Percentiles rank a stretch among this genome's conserved stretches.
Conservation (phyloP, 805 yeast genomes). For the Yueomyces sinensis region DNA sequence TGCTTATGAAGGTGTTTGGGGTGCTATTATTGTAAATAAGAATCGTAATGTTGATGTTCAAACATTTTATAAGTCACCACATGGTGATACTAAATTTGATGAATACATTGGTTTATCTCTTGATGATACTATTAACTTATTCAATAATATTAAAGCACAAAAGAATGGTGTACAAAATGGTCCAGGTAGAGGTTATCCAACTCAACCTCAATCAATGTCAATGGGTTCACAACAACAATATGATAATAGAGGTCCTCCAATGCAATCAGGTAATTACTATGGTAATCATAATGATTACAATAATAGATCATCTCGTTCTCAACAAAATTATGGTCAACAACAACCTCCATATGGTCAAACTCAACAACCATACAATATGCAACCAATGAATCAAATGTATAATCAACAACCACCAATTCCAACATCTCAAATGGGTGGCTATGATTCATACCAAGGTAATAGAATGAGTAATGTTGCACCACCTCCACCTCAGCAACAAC, state of each 20-base stretch:
- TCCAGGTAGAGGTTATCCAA: conserved; percentile 1
- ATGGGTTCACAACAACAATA: neutral
- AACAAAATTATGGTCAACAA: conserved; percentile 10
- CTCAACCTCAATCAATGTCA: conserved; percentile 1
- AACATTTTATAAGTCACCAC: conserved; percentile 52
- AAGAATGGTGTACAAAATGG: conserved; percentile 5
- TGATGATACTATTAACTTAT: conserved; percentile 43
- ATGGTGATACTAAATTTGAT: conserved; percentile 70
- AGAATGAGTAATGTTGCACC: conserved; percentile 8
- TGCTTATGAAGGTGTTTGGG: conserved; percentile 67
- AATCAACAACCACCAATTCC: conserved; percentile 6
- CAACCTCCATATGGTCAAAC: conserved; percentile 7
- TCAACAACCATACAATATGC: conserved; percentile 10
- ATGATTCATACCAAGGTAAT: conserved; percentile 5
- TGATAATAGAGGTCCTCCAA: neutral
- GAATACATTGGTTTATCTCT: conserved; percentile 64
- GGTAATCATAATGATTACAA: neutral
- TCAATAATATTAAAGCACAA: conserved; percentile 18
- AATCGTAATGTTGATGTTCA: conserved; percentile 51
- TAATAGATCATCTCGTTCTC: conserved; percentile 4
- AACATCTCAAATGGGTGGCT: conserved; percentile 11
- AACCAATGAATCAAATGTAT: conserved; percentile 7
- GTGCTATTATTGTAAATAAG: conserved; percentile 51
- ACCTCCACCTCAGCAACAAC: conserved; percentile 13
- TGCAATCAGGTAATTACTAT: neutral